phyloP scores from a whole-genome alignment of 2,329 filamentous ascomycete genomes.

The Paecilomyces dactylethromorphus region DNA sequence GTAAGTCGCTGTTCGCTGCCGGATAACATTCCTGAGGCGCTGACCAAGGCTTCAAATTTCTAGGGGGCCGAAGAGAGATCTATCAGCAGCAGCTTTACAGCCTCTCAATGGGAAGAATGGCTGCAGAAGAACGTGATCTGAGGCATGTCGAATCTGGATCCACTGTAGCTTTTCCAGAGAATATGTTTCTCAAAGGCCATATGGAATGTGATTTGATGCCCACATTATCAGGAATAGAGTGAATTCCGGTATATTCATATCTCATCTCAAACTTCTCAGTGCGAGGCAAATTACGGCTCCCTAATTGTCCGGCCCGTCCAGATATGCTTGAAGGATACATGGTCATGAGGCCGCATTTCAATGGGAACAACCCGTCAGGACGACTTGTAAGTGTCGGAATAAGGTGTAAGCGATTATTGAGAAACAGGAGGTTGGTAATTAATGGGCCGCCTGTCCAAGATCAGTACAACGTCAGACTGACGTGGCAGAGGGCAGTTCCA shows the following conservation, averaged over 20 bases:
- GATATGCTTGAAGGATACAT: conserved; percentile 3
- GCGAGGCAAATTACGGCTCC: conserved; percentile 1
- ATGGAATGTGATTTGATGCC: background rate
- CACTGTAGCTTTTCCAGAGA: background rate
- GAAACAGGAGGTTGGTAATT: conserved; percentile 67
- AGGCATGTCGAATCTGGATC: conserved; percentile 3
- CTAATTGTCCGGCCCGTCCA: background rate
- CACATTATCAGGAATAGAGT: background rate
- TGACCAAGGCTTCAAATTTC: conserved; percentile 14
- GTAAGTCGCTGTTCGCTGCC: conserved; percentile 29
- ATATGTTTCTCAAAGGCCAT: background rate
- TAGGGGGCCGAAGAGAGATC: conserved; percentile 66
- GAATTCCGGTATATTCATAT: background rate
- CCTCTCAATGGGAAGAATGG: conserved; percentile 81
- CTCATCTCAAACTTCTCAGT: background rate
- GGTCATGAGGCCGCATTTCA: conserved; percentile 4
- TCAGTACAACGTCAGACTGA: conserved; percentile 16
- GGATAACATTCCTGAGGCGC: conserved; percentile 3
- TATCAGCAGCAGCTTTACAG: conserved; percentile 71
- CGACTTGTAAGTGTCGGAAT: background rate
- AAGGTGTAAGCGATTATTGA: conserved; percentile 16
- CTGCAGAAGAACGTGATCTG: conserved; percentile 58
- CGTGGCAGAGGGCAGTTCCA: conserved; percentile 34
- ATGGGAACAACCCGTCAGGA: conserved; percentile 10
- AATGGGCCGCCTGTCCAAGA: conserved; percentile 60